Evolutionary conservation across 2,329 filamentous ascomycete species (phyloP).

Genomic region (Rhynchosporium agropyri): DNA sequence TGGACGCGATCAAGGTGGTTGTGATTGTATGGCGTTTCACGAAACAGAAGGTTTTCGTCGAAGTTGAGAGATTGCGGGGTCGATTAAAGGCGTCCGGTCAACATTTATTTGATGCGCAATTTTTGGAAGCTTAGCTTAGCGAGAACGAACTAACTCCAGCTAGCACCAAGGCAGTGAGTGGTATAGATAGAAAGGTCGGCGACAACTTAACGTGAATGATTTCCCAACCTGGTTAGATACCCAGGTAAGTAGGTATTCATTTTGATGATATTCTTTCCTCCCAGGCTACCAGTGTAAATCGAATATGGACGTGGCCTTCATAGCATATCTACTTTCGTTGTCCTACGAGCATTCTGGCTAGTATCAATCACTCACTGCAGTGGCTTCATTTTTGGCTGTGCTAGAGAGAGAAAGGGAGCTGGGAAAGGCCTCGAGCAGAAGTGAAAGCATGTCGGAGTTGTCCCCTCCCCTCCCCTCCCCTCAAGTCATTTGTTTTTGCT

Average conservation of each 20-base stretch:
- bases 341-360: too few species aligned
- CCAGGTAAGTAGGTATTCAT: background rate
- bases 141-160: slow-evolving; percentile 6
- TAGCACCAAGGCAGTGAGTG: background rate
- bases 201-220: background rate
- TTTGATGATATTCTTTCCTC: background rate
- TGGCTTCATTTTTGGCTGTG: background rate
- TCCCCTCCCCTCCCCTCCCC: too few species aligned
- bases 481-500: too few species aligned
- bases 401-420: background rate
- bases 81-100: background rate
- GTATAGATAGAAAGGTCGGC: background rate
- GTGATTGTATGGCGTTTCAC: slow-evolving; percentile 7
- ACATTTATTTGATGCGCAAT: background rate
- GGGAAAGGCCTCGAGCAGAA: too few species aligned
- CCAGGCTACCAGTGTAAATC: too few species aligned
- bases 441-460: too few species aligned
- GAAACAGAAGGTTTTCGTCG: background rate
- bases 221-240: background rate
- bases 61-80: background rate
- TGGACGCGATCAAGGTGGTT: background rate
- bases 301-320: too few species aligned
- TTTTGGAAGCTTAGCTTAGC: slow-evolving; percentile 3
- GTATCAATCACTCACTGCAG: background rate
- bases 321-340: background rate